Percentiles rank a stretch among this genome's conserved stretches.
phyloP scores from a whole-genome alignment of 2,329 filamentous ascomycete genomes.

The Fusarium foetens region DNA sequence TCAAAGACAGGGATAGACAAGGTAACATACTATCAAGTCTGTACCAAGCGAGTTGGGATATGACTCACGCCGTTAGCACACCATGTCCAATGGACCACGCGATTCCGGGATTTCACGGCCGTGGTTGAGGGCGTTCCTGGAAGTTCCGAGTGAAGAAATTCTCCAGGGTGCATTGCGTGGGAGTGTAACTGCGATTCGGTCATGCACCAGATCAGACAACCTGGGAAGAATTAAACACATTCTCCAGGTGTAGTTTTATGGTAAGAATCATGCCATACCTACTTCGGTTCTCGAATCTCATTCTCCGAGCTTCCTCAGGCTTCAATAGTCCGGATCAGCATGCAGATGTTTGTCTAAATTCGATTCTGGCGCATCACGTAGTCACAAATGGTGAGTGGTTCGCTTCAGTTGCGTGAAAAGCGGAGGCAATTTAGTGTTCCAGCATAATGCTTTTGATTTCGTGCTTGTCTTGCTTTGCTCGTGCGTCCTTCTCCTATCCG shows the following conservation, averaged over 20 bases:
- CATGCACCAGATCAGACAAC: conserved; percentile 12
- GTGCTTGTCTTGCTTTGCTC: conserved; percentile 47
- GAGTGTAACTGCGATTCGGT: conserved; percentile 8
- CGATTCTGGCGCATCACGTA: conserved; percentile 26
- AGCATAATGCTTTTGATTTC: conserved; percentile 48
- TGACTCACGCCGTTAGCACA: conserved; percentile 46
- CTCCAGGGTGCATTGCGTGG: neutral
- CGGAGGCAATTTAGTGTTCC: conserved; percentile 25
- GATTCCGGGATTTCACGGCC: conserved; percentile 29
- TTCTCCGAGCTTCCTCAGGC: neutral
- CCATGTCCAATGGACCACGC: conserved; percentile 30
- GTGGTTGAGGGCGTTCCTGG: conserved; percentile 11
- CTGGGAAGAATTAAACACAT: neutral
- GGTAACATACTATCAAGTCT: conserved; percentile 24
- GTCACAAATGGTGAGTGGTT: conserved; percentile 20
- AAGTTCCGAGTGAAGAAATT: conserved; percentile 9
- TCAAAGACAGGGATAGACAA: conserved; percentile 7
- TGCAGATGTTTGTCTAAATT: neutral
- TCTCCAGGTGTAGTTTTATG: neutral
- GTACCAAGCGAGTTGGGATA: conserved; percentile 20
- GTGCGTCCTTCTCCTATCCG: conserved; percentile 38
- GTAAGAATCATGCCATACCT: conserved; percentile 1
- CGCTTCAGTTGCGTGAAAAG: conserved; percentile 26
- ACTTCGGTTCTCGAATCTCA: neutral
- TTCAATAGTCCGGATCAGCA: conserved; percentile 10